A percentile compares a stretch with the other conserved stretches of the same genome.
Conservation (phyloP, 768 basidiomycete species). For the Russula griseocarnosa region DNA sequence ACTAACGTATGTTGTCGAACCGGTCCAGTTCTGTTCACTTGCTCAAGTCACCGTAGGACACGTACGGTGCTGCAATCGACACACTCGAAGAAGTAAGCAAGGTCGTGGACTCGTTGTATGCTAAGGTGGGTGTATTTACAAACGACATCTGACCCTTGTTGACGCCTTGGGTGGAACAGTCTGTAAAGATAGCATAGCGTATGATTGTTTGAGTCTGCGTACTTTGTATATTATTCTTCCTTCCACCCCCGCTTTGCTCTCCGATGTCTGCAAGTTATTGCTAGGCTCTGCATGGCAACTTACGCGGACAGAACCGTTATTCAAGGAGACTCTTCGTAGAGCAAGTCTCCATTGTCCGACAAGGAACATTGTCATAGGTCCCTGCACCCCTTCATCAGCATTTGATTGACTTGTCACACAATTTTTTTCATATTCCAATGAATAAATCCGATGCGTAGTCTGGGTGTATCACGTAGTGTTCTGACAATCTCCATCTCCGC, state of each 20-base stretch:
- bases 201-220: not conserved
- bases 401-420: too few species aligned
- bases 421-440: too few species aligned
- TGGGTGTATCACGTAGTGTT: too few species aligned
- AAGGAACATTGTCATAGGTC: too few species aligned
- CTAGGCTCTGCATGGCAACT: too few species aligned
- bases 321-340: too few species aligned
- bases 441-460: too few species aligned
- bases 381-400: too few species aligned
- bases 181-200: conserved; percentile 29
- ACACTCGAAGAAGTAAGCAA: conserved; percentile 88
- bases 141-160: not conserved
- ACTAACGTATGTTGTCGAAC: conserved; percentile 62
- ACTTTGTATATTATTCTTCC: conserved; percentile 3
- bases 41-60: conserved; percentile 49
- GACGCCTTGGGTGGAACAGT: conserved; percentile 11
- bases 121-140: conserved; percentile 53
- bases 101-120: conserved; percentile 91
- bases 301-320: too few species aligned
- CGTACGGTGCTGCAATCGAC: conserved; percentile 84
- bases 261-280: not conserved
- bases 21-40: conserved; percentile 8
- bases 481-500: too few species aligned
- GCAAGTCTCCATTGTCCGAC: too few species aligned
- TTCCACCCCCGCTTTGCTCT: not conserved